Conservation (phyloP, 208 protist genomes). For the Blechomonas ayalai region DNA sequence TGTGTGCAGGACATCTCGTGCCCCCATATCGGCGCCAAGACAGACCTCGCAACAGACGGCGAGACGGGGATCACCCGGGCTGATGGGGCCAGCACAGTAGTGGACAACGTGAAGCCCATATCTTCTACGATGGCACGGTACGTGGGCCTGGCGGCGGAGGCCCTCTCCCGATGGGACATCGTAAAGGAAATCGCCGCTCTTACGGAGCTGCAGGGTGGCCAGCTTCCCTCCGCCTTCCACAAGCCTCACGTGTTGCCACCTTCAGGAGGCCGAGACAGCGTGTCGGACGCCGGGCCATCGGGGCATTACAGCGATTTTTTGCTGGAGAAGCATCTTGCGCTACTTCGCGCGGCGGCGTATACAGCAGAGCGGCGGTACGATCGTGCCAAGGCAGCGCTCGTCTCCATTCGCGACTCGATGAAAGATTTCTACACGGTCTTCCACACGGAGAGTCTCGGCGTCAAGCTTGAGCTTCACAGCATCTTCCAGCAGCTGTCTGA, state of each 20-base stretch:
- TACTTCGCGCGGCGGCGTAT: constrained; percentile 56
- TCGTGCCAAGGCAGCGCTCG: constrained; percentile 46
- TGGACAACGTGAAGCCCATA: constrained; percentile 1
- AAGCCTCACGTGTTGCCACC: constrained; percentile 1
- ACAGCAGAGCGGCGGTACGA: constrained; percentile 42
- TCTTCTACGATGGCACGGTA: constrained; percentile 34
- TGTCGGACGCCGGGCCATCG: background rate
- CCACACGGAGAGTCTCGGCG: constrained; percentile 56
- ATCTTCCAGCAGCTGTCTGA: constrained; percentile 83
- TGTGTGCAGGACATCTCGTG: constrained; percentile 11
- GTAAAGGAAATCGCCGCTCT: constrained; percentile 41
- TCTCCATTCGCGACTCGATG: constrained; percentile 34
- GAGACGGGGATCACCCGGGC: constrained; percentile 3
- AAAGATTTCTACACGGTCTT: constrained; percentile 64
- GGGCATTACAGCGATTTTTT: constrained; percentile 5
- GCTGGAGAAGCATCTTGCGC: constrained; percentile 39
- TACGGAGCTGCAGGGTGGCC: background rate
- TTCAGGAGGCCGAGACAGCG: background rate
- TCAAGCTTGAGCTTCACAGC: constrained; percentile 66
- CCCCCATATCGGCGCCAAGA: background rate
- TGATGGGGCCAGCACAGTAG: background rate
- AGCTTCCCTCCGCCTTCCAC: background rate
- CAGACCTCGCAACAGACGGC: background rate
- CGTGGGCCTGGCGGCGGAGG: constrained; percentile 52
- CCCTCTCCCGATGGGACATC: constrained; percentile 73